These are phyloP conservation scores for Cadophora luteo-olivacea DNA, from an alignment of 2,329 filamentous ascomycete genomes.

Conservation along the genomic window DNA sequence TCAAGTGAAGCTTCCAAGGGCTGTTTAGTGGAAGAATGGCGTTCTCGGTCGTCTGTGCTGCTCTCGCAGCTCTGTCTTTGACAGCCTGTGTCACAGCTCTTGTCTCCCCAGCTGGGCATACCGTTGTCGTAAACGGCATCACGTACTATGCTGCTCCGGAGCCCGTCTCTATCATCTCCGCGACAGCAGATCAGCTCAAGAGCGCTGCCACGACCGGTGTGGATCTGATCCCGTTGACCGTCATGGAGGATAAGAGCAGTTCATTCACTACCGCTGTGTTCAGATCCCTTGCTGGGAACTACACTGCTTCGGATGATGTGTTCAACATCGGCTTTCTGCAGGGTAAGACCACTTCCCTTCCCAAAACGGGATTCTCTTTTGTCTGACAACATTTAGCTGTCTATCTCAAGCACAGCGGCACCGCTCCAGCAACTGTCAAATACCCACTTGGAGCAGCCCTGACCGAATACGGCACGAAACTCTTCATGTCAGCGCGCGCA, in stretches of 20 bases:
- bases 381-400: slow-evolving; percentile 27
- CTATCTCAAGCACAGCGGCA: slow-evolving; percentile 31
- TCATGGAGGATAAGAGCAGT: slow-evolving; percentile 31
- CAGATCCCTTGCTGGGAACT: slow-evolving; percentile 33
- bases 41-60: neutral
- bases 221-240: slow-evolving; percentile 40
- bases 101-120: slow-evolving; percentile 28
- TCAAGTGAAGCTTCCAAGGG: neutral
- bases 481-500: slow-evolving; percentile 34
- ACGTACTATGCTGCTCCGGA: slow-evolving; percentile 43
- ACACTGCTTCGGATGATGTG: slow-evolving; percentile 39
- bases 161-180: slow-evolving; percentile 34
- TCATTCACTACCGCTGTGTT: slow-evolving; percentile 35
- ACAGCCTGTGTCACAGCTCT: slow-evolving; percentile 11
- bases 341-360: slow-evolving; percentile 24
- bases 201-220: slow-evolving; percentile 27
- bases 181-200: slow-evolving; percentile 27
- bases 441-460: slow-evolving; percentile 31
- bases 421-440: slow-evolving; percentile 22
- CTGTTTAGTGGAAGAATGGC: neutral
- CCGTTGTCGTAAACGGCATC: slow-evolving; percentile 42
- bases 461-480: slow-evolving; percentile 33
- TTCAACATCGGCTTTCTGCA: slow-evolving; percentile 41
- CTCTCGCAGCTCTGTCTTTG: neutral
- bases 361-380: neutral